Evolutionary conservation across 352 stramenopile species (phyloP), one percentile per base, ranked within the genome.

Genomic region (Plasmopara viticola): DNA sequence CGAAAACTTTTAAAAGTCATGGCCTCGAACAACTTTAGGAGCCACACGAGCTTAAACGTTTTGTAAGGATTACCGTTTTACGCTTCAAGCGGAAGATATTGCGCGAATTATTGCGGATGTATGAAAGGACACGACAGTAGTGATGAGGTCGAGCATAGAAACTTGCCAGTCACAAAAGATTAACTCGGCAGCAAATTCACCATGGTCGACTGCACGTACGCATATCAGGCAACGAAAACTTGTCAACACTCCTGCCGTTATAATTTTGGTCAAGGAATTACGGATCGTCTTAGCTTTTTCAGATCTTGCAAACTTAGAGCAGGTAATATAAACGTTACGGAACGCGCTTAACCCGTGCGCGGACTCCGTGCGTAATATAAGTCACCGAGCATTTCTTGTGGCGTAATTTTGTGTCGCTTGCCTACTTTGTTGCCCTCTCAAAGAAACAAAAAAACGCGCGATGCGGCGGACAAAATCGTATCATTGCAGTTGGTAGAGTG

Each of bases 111-210:
- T 81, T n/a, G 73, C 73, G 3, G 70, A 65, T 14, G 73, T 70
- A 10, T 68, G 78, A 49, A 53, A 51, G 12, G 63, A 78, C 48
- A 63, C 76, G 42, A 25, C 50, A 1, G 51, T 52, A 29, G 70
- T 81, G 38, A 81, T 84, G 70, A 65, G 70, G 28, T 60, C 73
- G 29, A 81, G 73, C 70, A 84, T 80, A 67, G 3, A 68, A 64
- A 52, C 80, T 70, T 12, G 12, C 53, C 8, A 70, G 70, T 17
- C 72, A 84, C 57, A 63, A 44, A 29, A 48, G 53, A 9, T 78
- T 53, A 70, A 20, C 55, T 84, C 6, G 57, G 60, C 29, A 50
- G 34, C 20, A 51, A 39, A 0, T 66, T 61, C 51, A 74, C 40
- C 12, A 64, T 60, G 35, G 56, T 68, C 15, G 65, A 62, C 9